Evolutionary conservation across 768 basidiomycete species (phyloP), one percentile per base, ranked within the genome.

Genomic region (Suillus bovinus): DNA sequence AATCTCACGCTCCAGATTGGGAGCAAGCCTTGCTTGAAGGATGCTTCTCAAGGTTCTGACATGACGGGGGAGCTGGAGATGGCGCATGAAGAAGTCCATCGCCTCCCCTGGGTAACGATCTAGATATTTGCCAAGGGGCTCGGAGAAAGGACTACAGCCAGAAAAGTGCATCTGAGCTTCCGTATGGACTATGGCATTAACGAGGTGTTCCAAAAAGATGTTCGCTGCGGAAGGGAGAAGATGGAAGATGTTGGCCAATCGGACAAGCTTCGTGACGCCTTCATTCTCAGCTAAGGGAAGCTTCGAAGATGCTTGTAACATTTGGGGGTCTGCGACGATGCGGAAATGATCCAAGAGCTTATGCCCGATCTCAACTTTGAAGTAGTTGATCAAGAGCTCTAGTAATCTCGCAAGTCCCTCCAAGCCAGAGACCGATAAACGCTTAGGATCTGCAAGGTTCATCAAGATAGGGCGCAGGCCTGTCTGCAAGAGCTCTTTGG

Each of bases 311-410:
- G 85, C 86, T 61, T 85, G 83, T 31, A 98, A 82, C 80, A 93
- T 88, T 66, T 89, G 88, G 16, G 93, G 90, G 69, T 96, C 94
- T 29, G 96, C 93, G 24, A 99, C 89, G 41, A 90, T 87, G 47
- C 90, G 88, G 78, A 96, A 98, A 73, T 99, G 97, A 69, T 99
- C 97, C 24, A 99, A 81, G 8, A 99, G 86, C 76, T 99, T 99
- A 74, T 93, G 86, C 0, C 97, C 97, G 63, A 99, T 99, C 78
- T 99, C 97, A 20, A 99, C 96, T 74, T 98, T 99, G 87, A 99
- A 99, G 77, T 99, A 99, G 74, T 98, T 98, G 42, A 95, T 97
- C 60, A 99, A 78, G 8, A 99, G 84, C 73, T 97, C 94, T 55
- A 99, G 80, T 55, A 99, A 83, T 14, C 96, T 88, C 14, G 96